These are phyloP conservation scores for Colletotrichum destructivum DNA, from an alignment of 2,329 filamentous ascomycete species.

Conservation along the genomic window DNA sequence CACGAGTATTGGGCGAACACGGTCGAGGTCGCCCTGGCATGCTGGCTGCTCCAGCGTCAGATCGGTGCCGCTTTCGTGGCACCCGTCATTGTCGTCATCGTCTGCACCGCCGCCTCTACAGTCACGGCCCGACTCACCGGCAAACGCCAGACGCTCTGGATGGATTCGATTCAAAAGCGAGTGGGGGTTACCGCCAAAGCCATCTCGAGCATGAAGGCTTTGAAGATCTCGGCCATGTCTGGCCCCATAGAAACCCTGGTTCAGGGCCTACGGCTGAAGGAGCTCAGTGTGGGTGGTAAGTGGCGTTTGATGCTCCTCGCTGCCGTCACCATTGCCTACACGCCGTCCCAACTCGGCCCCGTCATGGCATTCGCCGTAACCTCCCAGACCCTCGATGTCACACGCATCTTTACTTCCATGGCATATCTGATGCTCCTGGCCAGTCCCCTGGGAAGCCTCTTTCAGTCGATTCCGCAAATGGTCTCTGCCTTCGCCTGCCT, in stretches of 20 bases:
- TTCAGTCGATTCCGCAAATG: conserved; percentile 51
- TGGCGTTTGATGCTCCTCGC: conserved; percentile 47
- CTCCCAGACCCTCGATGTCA: conserved; percentile 45
- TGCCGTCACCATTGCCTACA: conserved; percentile 50
- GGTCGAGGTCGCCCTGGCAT: conserved; percentile 60
- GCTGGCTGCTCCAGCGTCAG: conserved; percentile 62
- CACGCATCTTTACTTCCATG: conserved; percentile 52
- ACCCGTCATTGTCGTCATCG: conserved; percentile 18
- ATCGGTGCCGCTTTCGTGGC: conserved; percentile 31
- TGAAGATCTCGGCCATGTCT: conserved; percentile 57
- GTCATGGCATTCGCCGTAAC: conserved; percentile 52
- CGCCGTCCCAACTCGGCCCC: conserved; percentile 54
- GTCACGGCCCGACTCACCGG: conserved; percentile 24
- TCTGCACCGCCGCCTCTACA: conserved; percentile 6
- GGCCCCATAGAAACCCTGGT: conserved; percentile 49
- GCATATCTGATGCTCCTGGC: conserved; percentile 54
- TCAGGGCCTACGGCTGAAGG: conserved; percentile 52
- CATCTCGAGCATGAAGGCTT: conserved; percentile 55
- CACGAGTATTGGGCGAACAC: conserved; percentile 60
- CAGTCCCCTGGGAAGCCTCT: conserved; percentile 49
- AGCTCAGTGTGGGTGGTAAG: conserved; percentile 49
- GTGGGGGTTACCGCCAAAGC: conserved; percentile 47
- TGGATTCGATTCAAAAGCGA: conserved; percentile 45
- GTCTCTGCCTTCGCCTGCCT: conserved; percentile 52
- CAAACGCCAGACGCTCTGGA: conserved; percentile 45